These are phyloP conservation scores for Populus trichocarpa DNA, from an alignment of 441 rosid species.

Conservation along the genomic window DNA sequence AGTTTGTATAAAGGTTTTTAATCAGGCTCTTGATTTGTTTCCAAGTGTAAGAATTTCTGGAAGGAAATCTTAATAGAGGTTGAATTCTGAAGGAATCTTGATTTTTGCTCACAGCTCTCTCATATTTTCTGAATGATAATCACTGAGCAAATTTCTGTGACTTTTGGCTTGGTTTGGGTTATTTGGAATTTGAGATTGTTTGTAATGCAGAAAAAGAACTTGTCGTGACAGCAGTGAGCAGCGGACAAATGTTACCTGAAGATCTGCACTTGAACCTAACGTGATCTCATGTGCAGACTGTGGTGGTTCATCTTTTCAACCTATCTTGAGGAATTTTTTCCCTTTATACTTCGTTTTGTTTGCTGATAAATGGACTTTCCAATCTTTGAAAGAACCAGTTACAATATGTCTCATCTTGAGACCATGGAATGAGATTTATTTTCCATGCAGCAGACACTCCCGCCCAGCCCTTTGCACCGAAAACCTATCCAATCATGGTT, in stretches of 20 bases:
- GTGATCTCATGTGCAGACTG: no score
- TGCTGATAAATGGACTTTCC: background rate
- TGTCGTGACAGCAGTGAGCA: no score
- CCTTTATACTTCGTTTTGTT: background rate
- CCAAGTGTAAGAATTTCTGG: background rate
- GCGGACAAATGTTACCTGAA: no score
- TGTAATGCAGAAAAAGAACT: no score
- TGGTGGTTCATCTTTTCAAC: no score
- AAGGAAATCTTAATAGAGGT: background rate
- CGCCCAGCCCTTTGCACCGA: background rate
- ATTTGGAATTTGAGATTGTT: no score
- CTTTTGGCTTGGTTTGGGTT: background rate
- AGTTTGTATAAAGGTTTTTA: background rate
- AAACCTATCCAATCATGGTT: background rate
- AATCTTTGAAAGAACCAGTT: background rate
- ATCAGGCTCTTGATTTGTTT: background rate
- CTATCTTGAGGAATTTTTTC: no score
- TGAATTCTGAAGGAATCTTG: background rate
- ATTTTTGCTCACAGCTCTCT: background rate
- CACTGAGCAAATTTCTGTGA: background rate
- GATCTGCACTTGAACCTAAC: no score
- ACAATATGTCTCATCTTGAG: no score
- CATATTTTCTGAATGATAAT: background rate
- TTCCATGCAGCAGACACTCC: no score
- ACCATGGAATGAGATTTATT: no score